Evolutionary conservation across 2,329 filamentous ascomycete species (phyloP).

Genomic region (Moelleriella libera): DNA sequence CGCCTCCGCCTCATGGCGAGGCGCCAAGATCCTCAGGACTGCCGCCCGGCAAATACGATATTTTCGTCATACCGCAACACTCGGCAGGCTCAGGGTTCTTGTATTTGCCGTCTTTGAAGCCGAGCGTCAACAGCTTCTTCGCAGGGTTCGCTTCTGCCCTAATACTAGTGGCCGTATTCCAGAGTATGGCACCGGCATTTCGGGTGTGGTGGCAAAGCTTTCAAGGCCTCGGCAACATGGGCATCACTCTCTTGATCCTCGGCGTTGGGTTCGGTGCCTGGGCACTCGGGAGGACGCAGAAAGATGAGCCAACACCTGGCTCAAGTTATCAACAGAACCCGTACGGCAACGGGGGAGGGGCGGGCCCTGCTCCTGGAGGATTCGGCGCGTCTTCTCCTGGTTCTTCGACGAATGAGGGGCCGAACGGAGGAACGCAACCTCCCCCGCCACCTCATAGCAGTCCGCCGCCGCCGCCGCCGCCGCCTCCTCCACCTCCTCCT

Average conservation of each 20-base stretch:
- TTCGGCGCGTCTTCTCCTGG: slow-evolving; percentile 16
- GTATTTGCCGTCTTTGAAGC: slow-evolving; percentile 80
- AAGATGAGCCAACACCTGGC: slow-evolving; percentile 10
- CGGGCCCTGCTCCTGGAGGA: slow-evolving; percentile 9
- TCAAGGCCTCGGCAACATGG: slow-evolving; percentile 57
- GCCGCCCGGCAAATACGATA: slow-evolving; percentile 86
- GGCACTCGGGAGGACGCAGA: slow-evolving; percentile 34
- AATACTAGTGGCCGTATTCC: slow-evolving; percentile 56
- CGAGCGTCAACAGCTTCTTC: slow-evolving; percentile 80
- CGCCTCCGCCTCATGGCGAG: slow-evolving; percentile 74
- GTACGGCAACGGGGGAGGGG: slow-evolving; percentile 8
- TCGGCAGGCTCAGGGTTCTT: slow-evolving; percentile 80
- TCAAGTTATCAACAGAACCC: slow-evolving; percentile 8
- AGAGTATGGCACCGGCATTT: slow-evolving; percentile 58
- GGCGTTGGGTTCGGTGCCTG: slow-evolving; percentile 67
- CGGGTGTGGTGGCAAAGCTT: slow-evolving; percentile 60
- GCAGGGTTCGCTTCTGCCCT: slow-evolving; percentile 73
- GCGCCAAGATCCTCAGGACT: slow-evolving; percentile 58
- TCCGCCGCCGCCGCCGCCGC: not conserved
- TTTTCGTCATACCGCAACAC: slow-evolving; percentile 91
- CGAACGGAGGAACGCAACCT: slow-evolving; percentile 12
- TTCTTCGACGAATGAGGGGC: slow-evolving; percentile 17
- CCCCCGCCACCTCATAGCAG: slow-evolving; percentile 4
- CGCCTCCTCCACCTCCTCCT: slow-evolving; percentile 2
- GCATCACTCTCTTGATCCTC: slow-evolving; percentile 56